A percentile compares a stretch with the other conserved stretches of the same genome.
Evolutionary conservation across 768 basidiomycete genomes (phyloP).

Genomic region (Pleurotus giganteus): DNA sequence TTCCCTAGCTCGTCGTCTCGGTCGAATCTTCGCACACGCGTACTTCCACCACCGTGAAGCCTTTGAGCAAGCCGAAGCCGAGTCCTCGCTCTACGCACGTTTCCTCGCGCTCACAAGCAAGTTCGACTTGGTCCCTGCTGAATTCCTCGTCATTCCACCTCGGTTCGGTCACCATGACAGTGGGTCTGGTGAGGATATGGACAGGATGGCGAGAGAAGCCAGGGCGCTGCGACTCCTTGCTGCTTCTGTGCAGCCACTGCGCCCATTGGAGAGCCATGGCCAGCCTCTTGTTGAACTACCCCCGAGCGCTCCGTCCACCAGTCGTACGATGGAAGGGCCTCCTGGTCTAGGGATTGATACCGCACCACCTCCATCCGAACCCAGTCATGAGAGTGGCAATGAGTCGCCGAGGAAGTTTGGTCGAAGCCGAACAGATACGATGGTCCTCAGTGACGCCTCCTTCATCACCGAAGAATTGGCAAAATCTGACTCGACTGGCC

Average conservation of each 20-base stretch:
- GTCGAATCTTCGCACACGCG: conserved; percentile 94
- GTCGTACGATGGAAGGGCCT: not conserved
- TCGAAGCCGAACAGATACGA: conserved; percentile 67
- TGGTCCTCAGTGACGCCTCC: conserved; percentile 56
- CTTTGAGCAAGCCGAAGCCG: conserved; percentile 88
- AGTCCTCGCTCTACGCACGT: conserved; percentile 86
- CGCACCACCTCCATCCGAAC: conserved; percentile 11
- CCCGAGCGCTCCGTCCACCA: not conserved
- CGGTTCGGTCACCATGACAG: conserved; percentile 13
- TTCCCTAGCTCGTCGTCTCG: conserved; percentile 86
- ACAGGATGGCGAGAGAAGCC: conserved; percentile 20
- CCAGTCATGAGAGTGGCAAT: conserved; percentile 12
- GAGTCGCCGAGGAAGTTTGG: conserved; percentile 47
- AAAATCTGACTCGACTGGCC: conserved; percentile 7
- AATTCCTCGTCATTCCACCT: conserved; percentile 80
- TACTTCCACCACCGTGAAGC: conserved; percentile 93
- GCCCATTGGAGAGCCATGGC: not conserved
- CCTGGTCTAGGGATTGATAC: conserved; percentile 5
- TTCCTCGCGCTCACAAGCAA: conserved; percentile 81
- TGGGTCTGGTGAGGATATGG: conserved; percentile 15
- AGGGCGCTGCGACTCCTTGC: conserved; percentile 38
- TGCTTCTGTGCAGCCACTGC: conserved; percentile 29
- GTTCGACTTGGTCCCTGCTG: conserved; percentile 78
- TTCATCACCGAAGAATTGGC: conserved; percentile 34
- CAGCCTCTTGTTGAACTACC: not conserved